phyloP scores from a whole-genome alignment of 2,329 filamentous ascomycete genomes.

The Aspergillus piperis region DNA sequence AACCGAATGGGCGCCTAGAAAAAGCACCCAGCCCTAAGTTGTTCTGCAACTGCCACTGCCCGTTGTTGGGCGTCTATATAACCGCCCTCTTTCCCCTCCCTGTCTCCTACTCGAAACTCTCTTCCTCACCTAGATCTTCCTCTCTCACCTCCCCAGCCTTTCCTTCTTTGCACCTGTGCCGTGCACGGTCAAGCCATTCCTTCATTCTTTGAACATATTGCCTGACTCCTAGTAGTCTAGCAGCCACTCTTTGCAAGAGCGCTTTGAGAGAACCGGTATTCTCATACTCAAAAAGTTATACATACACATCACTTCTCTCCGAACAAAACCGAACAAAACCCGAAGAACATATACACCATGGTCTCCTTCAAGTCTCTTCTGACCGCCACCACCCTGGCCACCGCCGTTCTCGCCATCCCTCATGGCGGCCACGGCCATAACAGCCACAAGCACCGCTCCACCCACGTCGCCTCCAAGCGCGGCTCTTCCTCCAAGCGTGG shows the following conservation, averaged over 20 bases:
- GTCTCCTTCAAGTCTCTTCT: conserved; percentile 39
- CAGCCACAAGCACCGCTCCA: conserved; percentile 2
- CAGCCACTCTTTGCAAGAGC: conserved; percentile 1
- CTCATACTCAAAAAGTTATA: conserved; percentile 17
- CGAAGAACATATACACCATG: conserved; percentile 32
- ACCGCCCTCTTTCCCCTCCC: conserved; percentile 1
- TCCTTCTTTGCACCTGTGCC: conserved; percentile 31
- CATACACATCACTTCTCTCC: conserved; percentile 14
- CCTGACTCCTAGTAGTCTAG: conserved; percentile 10
- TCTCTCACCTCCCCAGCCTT: conserved; percentile 9
- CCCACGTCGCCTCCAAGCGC: background rate
- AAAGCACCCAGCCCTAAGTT: background rate
- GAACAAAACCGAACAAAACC: background rate
- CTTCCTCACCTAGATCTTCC: conserved; percentile 7
- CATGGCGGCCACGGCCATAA: conserved; percentile 11
- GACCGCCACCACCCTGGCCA: conserved; percentile 37
- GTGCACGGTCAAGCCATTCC: conserved; percentile 35
- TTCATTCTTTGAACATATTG: conserved; percentile 14
- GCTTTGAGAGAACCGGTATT: conserved; percentile 24
- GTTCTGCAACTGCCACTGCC: background rate
- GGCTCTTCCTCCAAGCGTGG: conserved; percentile 28
- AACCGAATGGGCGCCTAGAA: background rate
- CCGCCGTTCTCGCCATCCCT: conserved; percentile 37
- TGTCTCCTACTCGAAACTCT: background rate
- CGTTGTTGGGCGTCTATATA: conserved; percentile 1